These are phyloP conservation scores for Kregervanrija fluxuum DNA, from an alignment of 805 yeast species.

Conservation along the genomic window DNA sequence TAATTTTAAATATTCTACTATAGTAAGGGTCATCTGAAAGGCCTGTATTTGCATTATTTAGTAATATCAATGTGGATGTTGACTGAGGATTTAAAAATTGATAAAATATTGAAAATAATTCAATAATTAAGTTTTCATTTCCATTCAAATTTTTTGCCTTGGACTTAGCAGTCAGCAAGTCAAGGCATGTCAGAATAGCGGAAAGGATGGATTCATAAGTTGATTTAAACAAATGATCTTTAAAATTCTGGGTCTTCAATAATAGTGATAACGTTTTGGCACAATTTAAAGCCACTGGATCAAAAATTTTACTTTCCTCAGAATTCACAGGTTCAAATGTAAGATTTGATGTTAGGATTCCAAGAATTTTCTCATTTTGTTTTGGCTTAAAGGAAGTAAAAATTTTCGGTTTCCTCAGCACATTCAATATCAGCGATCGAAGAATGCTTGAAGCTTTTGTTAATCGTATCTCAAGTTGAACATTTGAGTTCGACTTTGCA, in stretches of 20 bases:
- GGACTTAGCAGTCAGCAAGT: constrained; percentile 5
- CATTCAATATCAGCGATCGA: constrained; percentile 10
- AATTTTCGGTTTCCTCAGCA: constrained; percentile 10
- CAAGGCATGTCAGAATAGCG: constrained; percentile 11
- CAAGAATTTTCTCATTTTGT: constrained; percentile 20
- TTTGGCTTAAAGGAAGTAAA: constrained; percentile 18
- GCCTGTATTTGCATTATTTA: constrained; percentile 7
- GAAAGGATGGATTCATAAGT: constrained; percentile 15
- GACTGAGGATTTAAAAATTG: constrained; percentile 15
- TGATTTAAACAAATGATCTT: constrained; percentile 17
- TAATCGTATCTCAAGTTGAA: constrained; percentile 19
- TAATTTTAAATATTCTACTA: constrained; percentile 10
- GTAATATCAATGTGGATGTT: constrained; percentile 12
- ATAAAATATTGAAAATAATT: constrained; percentile 12
- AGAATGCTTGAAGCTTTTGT: constrained; percentile 17
- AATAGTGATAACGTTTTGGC: constrained; percentile 23
- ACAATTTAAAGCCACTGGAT: constrained; percentile 27
- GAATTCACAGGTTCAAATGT: constrained; percentile 6
- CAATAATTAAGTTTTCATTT: constrained; percentile 17
- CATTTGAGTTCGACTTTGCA: constrained; percentile 15
- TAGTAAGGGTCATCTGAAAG: constrained; percentile 8
- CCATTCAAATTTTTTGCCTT: constrained; percentile 1
- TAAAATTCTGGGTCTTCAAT: constrained; percentile 17
- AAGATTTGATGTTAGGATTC: constrained; percentile 13
- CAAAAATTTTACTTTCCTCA: constrained; percentile 9